These are phyloP conservation scores for Lathyrus aphaca DNA, from an alignment of 306 rosid genomes.

Conservation along the genomic window DNA sequence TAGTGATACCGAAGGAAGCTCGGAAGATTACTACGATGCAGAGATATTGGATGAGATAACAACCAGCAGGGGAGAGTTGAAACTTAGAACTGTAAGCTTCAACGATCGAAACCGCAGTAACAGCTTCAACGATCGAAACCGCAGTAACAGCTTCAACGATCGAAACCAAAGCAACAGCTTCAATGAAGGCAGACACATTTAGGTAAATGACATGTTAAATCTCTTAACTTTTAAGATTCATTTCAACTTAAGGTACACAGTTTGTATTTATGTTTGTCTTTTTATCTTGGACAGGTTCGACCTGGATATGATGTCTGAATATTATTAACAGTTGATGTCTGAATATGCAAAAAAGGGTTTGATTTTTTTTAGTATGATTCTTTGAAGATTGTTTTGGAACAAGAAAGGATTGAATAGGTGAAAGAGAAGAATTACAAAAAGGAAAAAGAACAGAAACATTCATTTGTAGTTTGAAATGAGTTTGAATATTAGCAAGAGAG, in stretches of 20 bases:
- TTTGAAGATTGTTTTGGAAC: constrained; percentile 22
- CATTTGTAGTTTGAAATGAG: constrained; percentile 10
- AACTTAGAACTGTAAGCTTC: constrained; percentile 64
- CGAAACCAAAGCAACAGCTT: constrained; percentile 32
- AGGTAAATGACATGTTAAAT: constrained; percentile 46
- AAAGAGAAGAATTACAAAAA: constrained; percentile 22
- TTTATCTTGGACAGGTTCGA: constrained; percentile 48
- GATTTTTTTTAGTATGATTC: constrained; percentile 4
- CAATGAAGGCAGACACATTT: constrained; percentile 49
- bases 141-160: constrained; percentile 45
- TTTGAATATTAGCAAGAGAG: constrained; percentile 25
- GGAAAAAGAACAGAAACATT: neutral
- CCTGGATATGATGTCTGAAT: constrained; percentile 39
- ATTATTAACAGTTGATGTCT: neutral
- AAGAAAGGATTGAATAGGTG: constrained; percentile 27
- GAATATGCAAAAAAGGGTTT: constrained; percentile 38
- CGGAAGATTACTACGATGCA: constrained; percentile 62
- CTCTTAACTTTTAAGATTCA: neutral
- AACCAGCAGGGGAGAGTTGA: constrained; percentile 82
- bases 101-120: constrained; percentile 34
- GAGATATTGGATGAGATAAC: constrained; percentile 89
- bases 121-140: constrained; percentile 44
- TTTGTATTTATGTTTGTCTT: constrained; percentile 13
- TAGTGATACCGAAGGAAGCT: constrained; percentile 33
- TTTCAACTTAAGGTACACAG: constrained; percentile 27